Evolutionary conservation across 140 eudicot genomes (phyloP).

Genomic region (Bidens hawaiensis): DNA sequence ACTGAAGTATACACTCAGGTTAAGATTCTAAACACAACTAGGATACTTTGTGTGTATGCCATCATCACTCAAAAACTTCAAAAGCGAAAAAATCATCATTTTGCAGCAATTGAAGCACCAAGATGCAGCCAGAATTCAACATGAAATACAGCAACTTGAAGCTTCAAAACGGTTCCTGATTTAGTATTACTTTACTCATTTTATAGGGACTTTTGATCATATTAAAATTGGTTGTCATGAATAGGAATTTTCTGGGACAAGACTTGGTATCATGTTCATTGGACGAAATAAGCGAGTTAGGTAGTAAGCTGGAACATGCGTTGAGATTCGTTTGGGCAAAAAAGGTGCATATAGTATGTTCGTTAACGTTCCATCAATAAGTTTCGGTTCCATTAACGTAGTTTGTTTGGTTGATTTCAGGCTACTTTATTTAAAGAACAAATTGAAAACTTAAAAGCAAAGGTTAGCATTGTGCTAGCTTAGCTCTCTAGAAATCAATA

Average conservation of each 20-base stretch:
- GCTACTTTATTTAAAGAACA: conserved; percentile 44
- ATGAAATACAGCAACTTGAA: conserved; percentile 46
- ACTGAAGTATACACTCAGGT: conserved; percentile 41
- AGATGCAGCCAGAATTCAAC: conserved; percentile 26
- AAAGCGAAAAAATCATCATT: not conserved
- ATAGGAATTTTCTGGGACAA: conserved; percentile 57
- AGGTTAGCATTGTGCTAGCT: conserved; percentile 28
- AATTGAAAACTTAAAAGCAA: conserved; percentile 41
- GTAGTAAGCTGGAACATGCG: conserved; percentile 40
- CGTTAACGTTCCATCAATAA: not conserved
- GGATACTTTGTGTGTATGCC: not conserved
- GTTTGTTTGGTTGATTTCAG: conserved; percentile 29
- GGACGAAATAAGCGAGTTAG: conserved; percentile 41
- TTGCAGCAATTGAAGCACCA: conserved; percentile 46
- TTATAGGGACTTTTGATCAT: not conserved
- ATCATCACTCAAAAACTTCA: not conserved
- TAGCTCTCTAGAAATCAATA: not conserved
- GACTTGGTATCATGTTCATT: conserved; percentile 40
- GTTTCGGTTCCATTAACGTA: not conserved
- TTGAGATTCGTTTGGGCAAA: conserved; percentile 42
- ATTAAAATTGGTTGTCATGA: not conserved
- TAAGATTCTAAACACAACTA: conserved; percentile 1
- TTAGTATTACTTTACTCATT: not conserved
- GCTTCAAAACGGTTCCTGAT: conserved; percentile 42
- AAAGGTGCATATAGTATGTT: conserved; percentile 30